Evolutionary conservation across 768 basidiomycete genomes (phyloP).

Genomic region (Hygrophoropsis aurantiaca): DNA sequence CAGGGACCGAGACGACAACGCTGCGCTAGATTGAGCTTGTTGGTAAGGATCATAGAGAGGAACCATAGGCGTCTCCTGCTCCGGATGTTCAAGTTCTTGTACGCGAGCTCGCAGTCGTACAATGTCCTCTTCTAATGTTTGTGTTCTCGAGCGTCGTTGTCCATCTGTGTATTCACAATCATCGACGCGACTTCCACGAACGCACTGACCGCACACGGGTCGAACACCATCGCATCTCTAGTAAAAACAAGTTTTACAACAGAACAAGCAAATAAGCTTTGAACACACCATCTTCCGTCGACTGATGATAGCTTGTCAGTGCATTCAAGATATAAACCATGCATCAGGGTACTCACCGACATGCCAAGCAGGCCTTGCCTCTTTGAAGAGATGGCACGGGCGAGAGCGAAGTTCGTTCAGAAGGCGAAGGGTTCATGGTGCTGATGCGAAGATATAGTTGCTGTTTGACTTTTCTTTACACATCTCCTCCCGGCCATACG

Average conservation of each 20-base stretch:
- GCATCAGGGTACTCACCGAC: conserved; percentile 37
- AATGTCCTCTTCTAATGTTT: conserved; percentile 60
- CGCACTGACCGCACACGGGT: conserved; percentile 66
- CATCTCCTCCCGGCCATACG: no score
- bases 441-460: no score
- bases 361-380: conserved; percentile 53
- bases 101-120: conserved; percentile 56
- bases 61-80: conserved; percentile 44
- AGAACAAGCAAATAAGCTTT: background rate
- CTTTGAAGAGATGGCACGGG: conserved; percentile 35
- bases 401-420: background rate
- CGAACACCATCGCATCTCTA: conserved; percentile 70
- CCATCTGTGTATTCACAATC: conserved; percentile 75
- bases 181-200: conserved; percentile 55
- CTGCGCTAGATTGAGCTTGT: background rate
- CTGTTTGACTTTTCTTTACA: no score
- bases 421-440: no score
- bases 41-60: conserved; percentile 52
- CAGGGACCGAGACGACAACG: background rate
- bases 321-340: background rate
- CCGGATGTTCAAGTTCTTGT: conserved; percentile 56
- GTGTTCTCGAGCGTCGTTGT: conserved; percentile 56
- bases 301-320: conserved; percentile 22
- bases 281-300: conserved; percentile 47
- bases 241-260: background rate